Percentiles rank a stretch among this genome's conserved stretches.
Conservation (phyloP, 169 alveolate species). For the Neospora caninum region DNA sequence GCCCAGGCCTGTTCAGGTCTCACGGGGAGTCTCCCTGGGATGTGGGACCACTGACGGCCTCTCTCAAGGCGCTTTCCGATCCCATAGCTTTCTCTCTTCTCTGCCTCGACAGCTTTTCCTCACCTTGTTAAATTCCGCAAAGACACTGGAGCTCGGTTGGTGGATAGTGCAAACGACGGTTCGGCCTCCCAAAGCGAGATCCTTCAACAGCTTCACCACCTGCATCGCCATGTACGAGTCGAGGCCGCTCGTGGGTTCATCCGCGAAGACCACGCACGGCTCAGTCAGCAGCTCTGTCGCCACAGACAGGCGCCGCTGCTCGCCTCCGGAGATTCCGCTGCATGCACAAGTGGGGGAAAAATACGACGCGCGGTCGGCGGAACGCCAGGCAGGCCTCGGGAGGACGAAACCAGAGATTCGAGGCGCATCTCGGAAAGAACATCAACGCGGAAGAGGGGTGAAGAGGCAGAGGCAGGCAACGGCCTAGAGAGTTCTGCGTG, state of each 20-base stretch:
- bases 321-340: slow-evolving; percentile 84
- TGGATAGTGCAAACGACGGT: slow-evolving; percentile 69
- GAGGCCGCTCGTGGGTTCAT: slow-evolving; percentile 86
- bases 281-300: slow-evolving; percentile 79
- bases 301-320: slow-evolving; percentile 77
- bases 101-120: too few species aligned
- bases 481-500: too few species aligned
- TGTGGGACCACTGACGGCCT: too few species aligned
- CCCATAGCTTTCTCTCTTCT: too few species aligned
- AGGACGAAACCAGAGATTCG: background rate
- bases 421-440: background rate
- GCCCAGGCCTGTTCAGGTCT: too few species aligned
- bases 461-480: too few species aligned
- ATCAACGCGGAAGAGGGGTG: too few species aligned
- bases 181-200: slow-evolving; percentile 65
- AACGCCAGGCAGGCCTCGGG: background rate
- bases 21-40: too few species aligned
- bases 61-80: too few species aligned
- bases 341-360: background rate
- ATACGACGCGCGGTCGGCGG: background rate
- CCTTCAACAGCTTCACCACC: slow-evolving; percentile 50
- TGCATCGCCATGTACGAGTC: slow-evolving; percentile 67
- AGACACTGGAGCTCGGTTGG: slow-evolving; percentile 67
- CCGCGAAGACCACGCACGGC: slow-evolving; percentile 82
- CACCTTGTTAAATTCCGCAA: slow-evolving; percentile 64